Percentiles rank a stretch among this genome's conserved stretches.
phyloP scores from a whole-genome alignment of 169 alveolate species.

The Eimeria acervulina region DNA sequence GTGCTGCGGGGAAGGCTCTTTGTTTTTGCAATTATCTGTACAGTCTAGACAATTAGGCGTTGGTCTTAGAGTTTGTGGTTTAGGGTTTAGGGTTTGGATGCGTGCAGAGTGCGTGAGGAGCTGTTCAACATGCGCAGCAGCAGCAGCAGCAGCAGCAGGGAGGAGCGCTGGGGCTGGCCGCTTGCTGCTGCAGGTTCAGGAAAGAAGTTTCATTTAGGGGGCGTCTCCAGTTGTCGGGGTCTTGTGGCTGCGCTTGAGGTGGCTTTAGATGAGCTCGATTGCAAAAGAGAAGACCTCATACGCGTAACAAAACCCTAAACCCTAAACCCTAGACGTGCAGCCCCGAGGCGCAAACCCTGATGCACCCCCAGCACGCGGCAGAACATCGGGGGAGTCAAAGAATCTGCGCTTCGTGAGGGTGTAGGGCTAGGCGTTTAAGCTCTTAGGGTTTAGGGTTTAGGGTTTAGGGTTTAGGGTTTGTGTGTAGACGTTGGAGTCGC shows the following conservation, averaged over 20 bases:
- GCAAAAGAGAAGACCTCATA: constrained; percentile 53
- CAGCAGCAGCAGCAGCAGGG: constrained; percentile 1
- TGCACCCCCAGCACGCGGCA: not conserved
- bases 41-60: not conserved
- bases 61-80: not conserved
- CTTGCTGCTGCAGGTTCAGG: not conserved
- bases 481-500: constrained; percentile 41
- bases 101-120: constrained; percentile 66
- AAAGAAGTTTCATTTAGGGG: constrained; percentile 13
- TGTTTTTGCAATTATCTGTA: too few species aligned
- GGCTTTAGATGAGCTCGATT: constrained; percentile 54
- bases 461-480: not conserved
- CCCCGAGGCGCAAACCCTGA: not conserved
- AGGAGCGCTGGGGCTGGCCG: constrained; percentile 44
- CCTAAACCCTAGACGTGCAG: not conserved
- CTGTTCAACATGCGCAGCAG: constrained; percentile 41
- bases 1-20: not conserved
- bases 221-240: constrained; percentile 66
- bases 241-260: constrained; percentile 42
- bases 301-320: constrained; percentile 27
- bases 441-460: not conserved
- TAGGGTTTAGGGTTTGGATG: not conserved
- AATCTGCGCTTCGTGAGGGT: not conserved
- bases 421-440: not conserved
- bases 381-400: not conserved